These are phyloP conservation scores for Nannochloropsis oceanica DNA, from an alignment of 108 stramenopile species.

Conservation along the genomic window DNA sequence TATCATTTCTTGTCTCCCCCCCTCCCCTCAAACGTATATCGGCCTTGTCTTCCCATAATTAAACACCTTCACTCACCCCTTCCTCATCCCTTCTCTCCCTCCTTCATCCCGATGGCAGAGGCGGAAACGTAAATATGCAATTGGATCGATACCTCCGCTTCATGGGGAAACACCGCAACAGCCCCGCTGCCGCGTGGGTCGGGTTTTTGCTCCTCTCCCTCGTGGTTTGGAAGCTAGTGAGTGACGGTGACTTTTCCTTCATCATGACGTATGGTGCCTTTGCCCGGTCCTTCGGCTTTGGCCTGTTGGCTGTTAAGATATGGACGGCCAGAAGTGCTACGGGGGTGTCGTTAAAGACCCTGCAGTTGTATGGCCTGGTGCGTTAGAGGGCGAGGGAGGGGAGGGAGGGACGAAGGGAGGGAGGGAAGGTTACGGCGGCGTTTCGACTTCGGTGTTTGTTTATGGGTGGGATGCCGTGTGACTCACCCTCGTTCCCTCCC, in stretches of 20 bases:
- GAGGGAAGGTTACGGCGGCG: background rate
- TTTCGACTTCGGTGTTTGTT: background rate
- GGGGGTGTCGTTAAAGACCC: constrained; percentile 79
- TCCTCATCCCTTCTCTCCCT: background rate
- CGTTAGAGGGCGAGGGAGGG: background rate
- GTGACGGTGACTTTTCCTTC: constrained; percentile 92
- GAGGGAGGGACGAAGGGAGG: background rate
- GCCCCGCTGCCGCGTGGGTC: constrained; percentile 43
- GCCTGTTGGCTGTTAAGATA: constrained; percentile 72
- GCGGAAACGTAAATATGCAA: background rate
- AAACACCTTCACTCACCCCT: no score
- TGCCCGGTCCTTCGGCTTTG: constrained; percentile 84
- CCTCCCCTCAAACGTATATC: background rate
- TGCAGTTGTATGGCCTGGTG: constrained; percentile 76
- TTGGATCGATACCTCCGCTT: background rate
- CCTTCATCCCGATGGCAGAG: background rate
- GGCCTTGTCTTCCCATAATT: no score
- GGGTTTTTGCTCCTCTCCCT: constrained; percentile 74
- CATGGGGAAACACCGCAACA: background rate
- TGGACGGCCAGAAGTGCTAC: constrained; percentile 53
- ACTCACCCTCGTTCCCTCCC: background rate
- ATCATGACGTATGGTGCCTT: constrained; percentile 93
- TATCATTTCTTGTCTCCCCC: no score
- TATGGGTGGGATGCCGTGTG: background rate
- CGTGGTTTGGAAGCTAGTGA: constrained; percentile 72